These are phyloP conservation scores for Obelidium mucronatum DNA, from an alignment of 192 early-diverging fungal genomes.

Conservation along the genomic window DNA sequence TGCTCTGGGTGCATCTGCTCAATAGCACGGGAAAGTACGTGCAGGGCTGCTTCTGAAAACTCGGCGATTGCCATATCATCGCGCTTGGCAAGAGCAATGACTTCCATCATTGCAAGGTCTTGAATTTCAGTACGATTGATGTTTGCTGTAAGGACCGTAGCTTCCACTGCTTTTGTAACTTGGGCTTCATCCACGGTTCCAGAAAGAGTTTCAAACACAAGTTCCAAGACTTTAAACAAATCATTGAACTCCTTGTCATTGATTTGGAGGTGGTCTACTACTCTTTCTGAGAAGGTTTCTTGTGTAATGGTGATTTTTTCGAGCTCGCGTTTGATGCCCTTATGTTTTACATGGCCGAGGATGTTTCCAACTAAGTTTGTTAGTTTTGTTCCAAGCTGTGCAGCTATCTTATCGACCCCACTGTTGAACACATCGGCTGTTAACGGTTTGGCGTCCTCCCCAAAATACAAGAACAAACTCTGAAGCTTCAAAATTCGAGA, in stretches of 20 bases:
- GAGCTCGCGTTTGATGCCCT: slow-evolving; percentile 16
- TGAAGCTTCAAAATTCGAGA: slow-evolving; percentile 7
- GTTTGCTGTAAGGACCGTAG: neutral
- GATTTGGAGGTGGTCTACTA: slow-evolving; percentile 19
- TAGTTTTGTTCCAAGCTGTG: neutral
- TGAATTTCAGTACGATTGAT: slow-evolving; percentile 36
- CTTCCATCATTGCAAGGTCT: slow-evolving; percentile 16
- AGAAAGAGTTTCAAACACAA: slow-evolving; percentile 9
- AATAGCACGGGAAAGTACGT: slow-evolving; percentile 32
- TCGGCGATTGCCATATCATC: slow-evolving; percentile 35
- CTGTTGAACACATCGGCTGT: slow-evolving; percentile 16
- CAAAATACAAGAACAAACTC: slow-evolving; percentile 10
- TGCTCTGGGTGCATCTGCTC: slow-evolving; percentile 43
- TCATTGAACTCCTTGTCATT: slow-evolving; percentile 1
- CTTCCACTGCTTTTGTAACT: neutral
- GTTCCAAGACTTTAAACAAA: slow-evolving; percentile 8
- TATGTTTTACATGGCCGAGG: slow-evolving; percentile 10
- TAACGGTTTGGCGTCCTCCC: neutral
- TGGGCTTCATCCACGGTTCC: neutral
- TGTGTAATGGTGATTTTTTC: slow-evolving; percentile 13
- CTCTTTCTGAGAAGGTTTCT: neutral
- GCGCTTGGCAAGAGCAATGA: slow-evolving; percentile 12
- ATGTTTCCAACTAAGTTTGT: neutral
- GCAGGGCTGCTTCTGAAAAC: slow-evolving; percentile 31
- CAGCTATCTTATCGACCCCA: slow-evolving; percentile 1